Conservation (phyloP, 2,329 filamentous ascomycete species). For the Pestalotiopsis sp. region DNA sequence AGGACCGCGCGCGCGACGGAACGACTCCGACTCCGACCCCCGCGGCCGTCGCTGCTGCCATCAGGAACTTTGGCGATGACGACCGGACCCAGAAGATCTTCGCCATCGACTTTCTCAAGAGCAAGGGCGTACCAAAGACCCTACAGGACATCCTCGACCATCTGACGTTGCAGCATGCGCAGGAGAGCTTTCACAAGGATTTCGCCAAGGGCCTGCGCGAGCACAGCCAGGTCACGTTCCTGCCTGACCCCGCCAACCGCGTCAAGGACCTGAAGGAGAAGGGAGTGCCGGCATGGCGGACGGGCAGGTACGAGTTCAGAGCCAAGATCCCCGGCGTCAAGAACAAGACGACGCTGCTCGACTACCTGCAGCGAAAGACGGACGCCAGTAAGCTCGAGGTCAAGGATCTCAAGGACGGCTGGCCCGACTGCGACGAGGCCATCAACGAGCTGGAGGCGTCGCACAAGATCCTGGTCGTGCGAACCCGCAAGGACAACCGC, state of each 20-base stretch:
- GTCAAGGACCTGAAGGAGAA: constrained; percentile 58
- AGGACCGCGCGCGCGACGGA: constrained; percentile 28
- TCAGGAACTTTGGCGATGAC: constrained; percentile 75
- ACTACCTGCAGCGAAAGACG: constrained; percentile 77
- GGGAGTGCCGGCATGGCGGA: constrained; percentile 64
- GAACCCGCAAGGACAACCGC: constrained; percentile 90
- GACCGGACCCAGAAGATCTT: constrained; percentile 88
- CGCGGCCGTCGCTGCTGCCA: constrained; percentile 44
- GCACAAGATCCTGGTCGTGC: constrained; percentile 80
- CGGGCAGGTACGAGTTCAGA: constrained; percentile 78
- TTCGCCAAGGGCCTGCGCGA: constrained; percentile 70
- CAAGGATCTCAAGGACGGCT: constrained; percentile 93
- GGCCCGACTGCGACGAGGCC: constrained; percentile 79
- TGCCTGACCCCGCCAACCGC: constrained; percentile 59
- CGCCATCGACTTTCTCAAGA: constrained; percentile 80
- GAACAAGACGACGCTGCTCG: constrained; percentile 74
- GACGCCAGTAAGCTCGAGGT: constrained; percentile 82
- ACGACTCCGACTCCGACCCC: constrained; percentile 28
- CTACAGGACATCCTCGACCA: constrained; percentile 81
- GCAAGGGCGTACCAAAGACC: constrained; percentile 66
- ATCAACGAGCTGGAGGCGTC: constrained; percentile 77
- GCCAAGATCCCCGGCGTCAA: constrained; percentile 81
- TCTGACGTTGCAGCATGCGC: constrained; percentile 68
- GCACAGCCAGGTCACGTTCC: constrained; percentile 61
- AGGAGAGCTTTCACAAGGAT: constrained; percentile 62